Evolutionary conservation across 2,329 filamentous ascomycete genomes (phyloP).

Genomic region (Hypoxylon sp.): DNA sequence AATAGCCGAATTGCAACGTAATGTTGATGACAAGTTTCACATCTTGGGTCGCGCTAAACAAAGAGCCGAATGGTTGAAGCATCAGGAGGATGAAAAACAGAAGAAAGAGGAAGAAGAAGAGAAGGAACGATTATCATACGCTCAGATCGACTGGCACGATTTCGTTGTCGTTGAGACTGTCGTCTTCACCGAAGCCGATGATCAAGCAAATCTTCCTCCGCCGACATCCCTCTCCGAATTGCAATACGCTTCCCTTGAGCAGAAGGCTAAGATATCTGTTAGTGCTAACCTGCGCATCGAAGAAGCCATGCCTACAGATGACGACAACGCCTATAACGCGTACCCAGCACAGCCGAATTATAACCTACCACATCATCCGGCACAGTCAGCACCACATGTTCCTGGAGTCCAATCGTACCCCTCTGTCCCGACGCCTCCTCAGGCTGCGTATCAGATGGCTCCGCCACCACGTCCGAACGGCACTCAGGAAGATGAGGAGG

Average conservation of each 20-base stretch:
- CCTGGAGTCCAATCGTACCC: conserved; percentile 52
- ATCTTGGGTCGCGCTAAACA: conserved; percentile 85
- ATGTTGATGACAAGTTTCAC: conserved; percentile 83
- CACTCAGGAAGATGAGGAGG: conserved; percentile 73
- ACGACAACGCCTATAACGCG: conserved; percentile 72
- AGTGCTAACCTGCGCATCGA: conserved; percentile 88
- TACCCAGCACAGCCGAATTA: conserved; percentile 58
- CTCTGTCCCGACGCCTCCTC: conserved; percentile 57
- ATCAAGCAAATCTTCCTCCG: conserved; percentile 86
- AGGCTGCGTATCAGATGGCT: conserved; percentile 54
- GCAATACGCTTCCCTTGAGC: conserved; percentile 93
- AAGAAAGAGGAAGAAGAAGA: conserved; percentile 91
- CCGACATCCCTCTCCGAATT: conserved; percentile 92
- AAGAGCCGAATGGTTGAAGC: conserved; percentile 88
- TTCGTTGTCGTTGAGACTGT: conserved; percentile 97
- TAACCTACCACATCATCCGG: conserved; percentile 62
- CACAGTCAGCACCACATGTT: conserved; percentile 53
- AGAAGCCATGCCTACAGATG: conserved; percentile 90
- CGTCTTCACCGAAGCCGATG: conserved; percentile 89
- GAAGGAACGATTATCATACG: conserved; percentile 80
- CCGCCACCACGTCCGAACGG: conserved; percentile 55
- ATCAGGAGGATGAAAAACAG: conserved; percentile 85
- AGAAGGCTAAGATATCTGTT: conserved; percentile 92
- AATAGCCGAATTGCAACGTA: conserved; percentile 79
- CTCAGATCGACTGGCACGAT: conserved; percentile 97